Conservation (phyloP, 129 eudicot genomes). For the Smallanthus sonchifolius region DNA sequence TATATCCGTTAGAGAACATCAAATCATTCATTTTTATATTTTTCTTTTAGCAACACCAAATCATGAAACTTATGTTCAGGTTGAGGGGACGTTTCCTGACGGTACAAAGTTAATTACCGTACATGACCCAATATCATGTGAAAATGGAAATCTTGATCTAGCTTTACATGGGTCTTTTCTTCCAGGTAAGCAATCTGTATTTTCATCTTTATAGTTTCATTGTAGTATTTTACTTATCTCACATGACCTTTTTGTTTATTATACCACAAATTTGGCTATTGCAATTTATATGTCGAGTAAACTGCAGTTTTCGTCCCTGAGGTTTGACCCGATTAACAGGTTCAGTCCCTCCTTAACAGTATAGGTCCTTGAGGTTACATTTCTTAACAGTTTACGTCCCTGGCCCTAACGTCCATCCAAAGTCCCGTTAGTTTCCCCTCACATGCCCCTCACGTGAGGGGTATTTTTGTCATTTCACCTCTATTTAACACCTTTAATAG, state of each 20-base stretch:
- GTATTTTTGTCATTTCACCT: too few species aligned
- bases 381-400: too few species aligned
- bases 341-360: too few species aligned
- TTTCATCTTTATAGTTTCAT: neutral
- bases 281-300: neutral
- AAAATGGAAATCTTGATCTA: conserved; percentile 87
- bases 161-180: conserved; percentile 98
- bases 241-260: neutral
- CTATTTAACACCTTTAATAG: too few species aligned
- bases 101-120: conserved; percentile 90
- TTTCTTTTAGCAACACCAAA: neutral
- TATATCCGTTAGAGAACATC: neutral
- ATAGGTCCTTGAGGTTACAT: too few species aligned
- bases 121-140: conserved; percentile 79
- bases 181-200: conserved; percentile 57
- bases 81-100: conserved; percentile 97
- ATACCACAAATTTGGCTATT: neutral
- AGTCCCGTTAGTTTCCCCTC: too few species aligned
- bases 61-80: conserved; percentile 39
- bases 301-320: too few species aligned
- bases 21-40: neutral
- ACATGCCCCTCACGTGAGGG: too few species aligned
- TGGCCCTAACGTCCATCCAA: too few species aligned
- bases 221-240: neutral
- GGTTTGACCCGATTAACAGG: too few species aligned